phyloP scores from a whole-genome alignment of 306 rosid genomes.

The Prunus fruticosa region DNA sequence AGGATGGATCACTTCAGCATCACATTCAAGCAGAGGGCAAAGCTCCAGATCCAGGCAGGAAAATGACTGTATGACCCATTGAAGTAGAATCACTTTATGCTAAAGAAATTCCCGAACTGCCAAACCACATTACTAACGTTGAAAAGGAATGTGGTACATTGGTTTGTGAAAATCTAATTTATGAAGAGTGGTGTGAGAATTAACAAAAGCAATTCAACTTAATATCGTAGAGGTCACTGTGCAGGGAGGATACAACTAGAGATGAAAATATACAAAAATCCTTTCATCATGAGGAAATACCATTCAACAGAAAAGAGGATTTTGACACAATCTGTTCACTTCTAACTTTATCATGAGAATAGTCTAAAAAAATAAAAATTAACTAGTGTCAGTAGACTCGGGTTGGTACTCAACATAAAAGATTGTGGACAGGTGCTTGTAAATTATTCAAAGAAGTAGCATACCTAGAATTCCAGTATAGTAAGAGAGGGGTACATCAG shows the following conservation, averaged over 20 bases:
- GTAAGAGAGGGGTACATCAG: slow-evolving; percentile 49
- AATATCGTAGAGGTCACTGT: not conserved
- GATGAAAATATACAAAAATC: not conserved
- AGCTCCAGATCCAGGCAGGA: not conserved
- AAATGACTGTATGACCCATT: not conserved
- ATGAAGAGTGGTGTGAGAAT: not conserved
- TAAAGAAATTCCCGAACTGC: not conserved
- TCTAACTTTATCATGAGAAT: not conserved
- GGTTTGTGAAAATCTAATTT: not conserved
- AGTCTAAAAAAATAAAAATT: not conserved
- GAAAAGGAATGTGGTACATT: not conserved
- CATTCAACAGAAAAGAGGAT: not conserved
- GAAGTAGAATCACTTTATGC: not conserved
- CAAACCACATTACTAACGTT: not conserved
- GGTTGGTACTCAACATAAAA: not conserved
- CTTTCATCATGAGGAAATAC: not conserved
- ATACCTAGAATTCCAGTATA: slow-evolving; percentile 35
- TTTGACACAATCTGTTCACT: not conserved
- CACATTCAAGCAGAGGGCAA: not conserved
- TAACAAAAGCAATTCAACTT: not conserved
- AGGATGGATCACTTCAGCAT: not conserved
- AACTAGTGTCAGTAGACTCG: too few relatives aligned
- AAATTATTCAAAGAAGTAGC: not conserved
- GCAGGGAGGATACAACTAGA: not conserved
- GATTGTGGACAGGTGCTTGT: not conserved